These are phyloP conservation scores for Pythium sp. DNA, from an alignment of 352 stramenopile species.

Conservation along the genomic window DNA sequence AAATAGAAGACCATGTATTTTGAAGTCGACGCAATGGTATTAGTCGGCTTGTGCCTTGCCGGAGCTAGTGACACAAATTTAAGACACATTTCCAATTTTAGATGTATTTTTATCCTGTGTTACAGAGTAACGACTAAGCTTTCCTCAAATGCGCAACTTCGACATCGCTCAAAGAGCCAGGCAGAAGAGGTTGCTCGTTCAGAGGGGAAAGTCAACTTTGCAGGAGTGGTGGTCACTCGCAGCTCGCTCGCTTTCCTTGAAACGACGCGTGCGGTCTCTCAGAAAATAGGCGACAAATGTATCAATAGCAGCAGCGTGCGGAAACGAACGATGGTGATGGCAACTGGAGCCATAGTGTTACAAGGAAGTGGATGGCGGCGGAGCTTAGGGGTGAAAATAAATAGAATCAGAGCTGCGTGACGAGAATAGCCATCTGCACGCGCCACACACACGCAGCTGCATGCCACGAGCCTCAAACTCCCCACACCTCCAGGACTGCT, in stretches of 20 bases:
- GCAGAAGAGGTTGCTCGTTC: background rate
- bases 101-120: background rate
- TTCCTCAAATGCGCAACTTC: conserved; percentile 1
- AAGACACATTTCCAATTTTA: background rate
- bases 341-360: background rate
- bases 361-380: no score
- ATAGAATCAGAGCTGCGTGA: background rate
- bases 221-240: conserved; percentile 1
- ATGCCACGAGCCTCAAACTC: background rate
- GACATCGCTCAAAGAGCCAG: background rate
- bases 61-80: background rate
- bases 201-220: background rate
- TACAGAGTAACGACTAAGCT: background rate
- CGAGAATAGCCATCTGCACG: background rate
- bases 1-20: background rate
- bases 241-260: background rate
- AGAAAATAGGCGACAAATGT: background rate
- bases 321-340: background rate
- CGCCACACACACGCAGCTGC: background rate
- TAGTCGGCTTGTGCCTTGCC: background rate
- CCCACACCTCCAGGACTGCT: background rate
- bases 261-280: background rate
- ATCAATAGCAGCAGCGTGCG: background rate
- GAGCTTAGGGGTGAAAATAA: background rate
- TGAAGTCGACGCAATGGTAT: background rate